Percentiles rank a stretch among this genome's conserved stretches.
Conservation (phyloP, 345 rosid species). For the Fremontodendron californicum region DNA sequence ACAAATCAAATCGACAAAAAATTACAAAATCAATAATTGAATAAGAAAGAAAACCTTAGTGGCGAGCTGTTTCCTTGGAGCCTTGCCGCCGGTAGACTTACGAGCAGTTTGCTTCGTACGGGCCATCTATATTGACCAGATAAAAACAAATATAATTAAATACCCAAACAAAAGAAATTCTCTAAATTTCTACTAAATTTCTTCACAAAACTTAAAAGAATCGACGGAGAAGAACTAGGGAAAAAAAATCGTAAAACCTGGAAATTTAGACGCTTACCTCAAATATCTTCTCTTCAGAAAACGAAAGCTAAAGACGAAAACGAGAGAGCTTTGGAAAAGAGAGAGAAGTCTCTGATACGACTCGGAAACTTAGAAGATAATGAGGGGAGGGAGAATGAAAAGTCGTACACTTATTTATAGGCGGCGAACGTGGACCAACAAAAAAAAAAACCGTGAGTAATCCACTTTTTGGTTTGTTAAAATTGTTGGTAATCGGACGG, state of each 20-base stretch:
- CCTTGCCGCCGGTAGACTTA: constrained; percentile 92
- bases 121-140: constrained; percentile 39
- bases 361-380: background rate
- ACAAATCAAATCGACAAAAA: background rate
- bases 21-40: background rate
- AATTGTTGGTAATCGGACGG: background rate
- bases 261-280: background rate
- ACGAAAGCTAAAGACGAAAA: background rate
- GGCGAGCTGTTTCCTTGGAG: constrained; percentile 91
- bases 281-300: background rate
- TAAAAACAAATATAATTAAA: background rate
- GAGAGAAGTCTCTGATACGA: background rate
- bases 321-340: background rate
- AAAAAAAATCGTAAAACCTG: background rate
- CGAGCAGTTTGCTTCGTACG: constrained; percentile 97
- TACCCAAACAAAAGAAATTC: background rate
- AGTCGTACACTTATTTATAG: background rate
- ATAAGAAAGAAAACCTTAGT: constrained; percentile 48
- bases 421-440: background rate
- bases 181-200: background rate
- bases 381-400: rapidly evolving
- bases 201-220: background rate
- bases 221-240: background rate
- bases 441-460: background rate
- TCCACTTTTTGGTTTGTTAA: background rate